Base-by-base conservation (phyloP, 768 basidiomycete genomes). In the Leccinum fibrillosum region DNA sequence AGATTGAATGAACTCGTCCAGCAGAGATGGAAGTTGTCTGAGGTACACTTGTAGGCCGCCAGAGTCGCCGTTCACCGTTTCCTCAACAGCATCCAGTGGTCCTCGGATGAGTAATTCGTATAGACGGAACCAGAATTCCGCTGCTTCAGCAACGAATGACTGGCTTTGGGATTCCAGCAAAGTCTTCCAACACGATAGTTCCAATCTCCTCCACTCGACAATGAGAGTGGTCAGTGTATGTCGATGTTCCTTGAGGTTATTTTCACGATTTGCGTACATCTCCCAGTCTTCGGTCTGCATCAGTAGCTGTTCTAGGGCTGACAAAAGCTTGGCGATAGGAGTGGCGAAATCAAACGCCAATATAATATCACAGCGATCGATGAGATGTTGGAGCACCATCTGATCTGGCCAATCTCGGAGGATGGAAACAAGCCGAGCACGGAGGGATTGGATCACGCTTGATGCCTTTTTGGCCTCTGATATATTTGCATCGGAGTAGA, bases 271-370 rank as follows among this genome's bases (percentile, higher is more conserved):
- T n/a, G 96, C 89, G 68, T 90, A 98, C 64, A 86, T 86, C 69
- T 99, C 94, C 97, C 97, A 99, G 67, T 98, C 96, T 53, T 94
- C 91, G 23, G 84, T 92, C 60, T 96, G 90, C 50, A 88, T 66
- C 2, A 98, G 75, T 8, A 99, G 77, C 62, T 90, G 89, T 68
- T 99, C 97, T 45, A 98, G 69, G 5, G 86, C 85, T 0, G 91
- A 81, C 32, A 99, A 78, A 12, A 95, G 73, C 67, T 86, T 90
- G 5, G 96, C 93, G 9, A 97, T 76, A 0, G 97, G 86, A 62
- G 85, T 86, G 37, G 80, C 76, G 19, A 90, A 74, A 51, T 81
- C 76, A 21, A 94, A 75, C 0, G 74, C 67, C 44, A 94, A 75
- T 58, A 94, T 80, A 8, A 77, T 71, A 42, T 88, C 80, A 65